Evolutionary conservation across 352 stramenopile species (phyloP).

Genomic region (Globisporangium paddicum): DNA sequence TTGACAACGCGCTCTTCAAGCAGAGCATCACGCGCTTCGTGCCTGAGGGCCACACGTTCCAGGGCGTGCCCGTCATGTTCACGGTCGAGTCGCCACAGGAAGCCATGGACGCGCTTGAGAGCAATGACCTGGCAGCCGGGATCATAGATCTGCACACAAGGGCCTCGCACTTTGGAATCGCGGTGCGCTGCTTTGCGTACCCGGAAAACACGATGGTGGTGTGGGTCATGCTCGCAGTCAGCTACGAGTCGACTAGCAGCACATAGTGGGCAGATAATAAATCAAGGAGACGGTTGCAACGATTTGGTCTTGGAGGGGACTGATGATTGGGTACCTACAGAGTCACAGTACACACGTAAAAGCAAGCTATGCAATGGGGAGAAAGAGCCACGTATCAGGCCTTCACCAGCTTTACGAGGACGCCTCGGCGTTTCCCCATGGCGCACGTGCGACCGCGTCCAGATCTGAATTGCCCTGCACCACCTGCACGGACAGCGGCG

Average conservation of each 20-base stretch:
- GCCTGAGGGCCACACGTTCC: slow-evolving; percentile 77
- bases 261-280: neutral
- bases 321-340: slow-evolving; percentile 4
- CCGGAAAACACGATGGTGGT: slow-evolving; percentile 53
- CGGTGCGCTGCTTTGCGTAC: slow-evolving; percentile 77
- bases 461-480: slow-evolving; percentile 18
- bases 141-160: slow-evolving; percentile 64
- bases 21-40: slow-evolving; percentile 77
- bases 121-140: slow-evolving; percentile 42
- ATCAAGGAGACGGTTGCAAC: no score
- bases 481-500: slow-evolving; percentile 18
- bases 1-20: slow-evolving; percentile 83
- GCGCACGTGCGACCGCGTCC: slow-evolving; percentile 40
- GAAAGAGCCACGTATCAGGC: neutral
- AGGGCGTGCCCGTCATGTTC: slow-evolving; percentile 79
- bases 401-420: slow-evolving; percentile 3
- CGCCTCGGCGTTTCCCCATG: slow-evolving; percentile 32
- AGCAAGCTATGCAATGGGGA: neutral
- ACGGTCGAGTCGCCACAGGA: slow-evolving; percentile 22
- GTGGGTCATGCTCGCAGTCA: slow-evolving; percentile 86
- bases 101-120: slow-evolving; percentile 36
- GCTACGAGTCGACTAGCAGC: slow-evolving; percentile 32
- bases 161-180: slow-evolving; percentile 59
- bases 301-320: no score
- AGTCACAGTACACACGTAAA: neutral